Conservation (phyloP, 2,329 filamentous ascomycete genomes). For the Sporothrix euskadiensis region DNA sequence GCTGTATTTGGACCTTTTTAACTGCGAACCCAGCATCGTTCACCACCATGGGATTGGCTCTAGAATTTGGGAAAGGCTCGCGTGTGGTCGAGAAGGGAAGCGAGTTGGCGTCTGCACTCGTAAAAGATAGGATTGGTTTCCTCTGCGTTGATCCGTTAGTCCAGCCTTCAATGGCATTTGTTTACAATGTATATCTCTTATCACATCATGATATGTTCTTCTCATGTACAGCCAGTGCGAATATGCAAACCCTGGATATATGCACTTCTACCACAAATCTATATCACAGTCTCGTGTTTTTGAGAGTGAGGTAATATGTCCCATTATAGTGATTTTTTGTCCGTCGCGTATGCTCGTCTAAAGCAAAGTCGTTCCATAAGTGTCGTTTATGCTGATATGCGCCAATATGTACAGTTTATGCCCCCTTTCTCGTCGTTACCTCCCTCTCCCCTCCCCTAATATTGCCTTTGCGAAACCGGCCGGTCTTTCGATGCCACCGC, state of each 20-base stretch:
- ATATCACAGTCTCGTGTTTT: neutral
- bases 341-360: neutral
- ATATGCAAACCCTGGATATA: no score
- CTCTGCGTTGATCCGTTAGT: neutral
- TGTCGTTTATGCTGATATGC: constrained; percentile 4
- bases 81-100: neutral
- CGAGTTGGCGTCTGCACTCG: constrained; percentile 2
- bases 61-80: neutral
- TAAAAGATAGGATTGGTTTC: constrained; percentile 9
- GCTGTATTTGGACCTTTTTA: neutral
- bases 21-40: neutral
- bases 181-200: neutral
- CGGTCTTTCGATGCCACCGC: neutral
- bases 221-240: neutral
- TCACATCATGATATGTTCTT: neutral
- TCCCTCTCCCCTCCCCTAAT: neutral
- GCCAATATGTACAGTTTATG: constrained; percentile 16
- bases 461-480: neutral
- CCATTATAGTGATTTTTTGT: neutral
- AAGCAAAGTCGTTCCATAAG: neutral
- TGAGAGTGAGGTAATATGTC: neutral
- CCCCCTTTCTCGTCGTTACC: neutral
- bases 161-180: neutral
- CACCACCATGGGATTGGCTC: neutral
- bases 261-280: neutral